Base-by-base conservation (phyloP, 768 basidiomycete species). In the Psilocybe azurescens region DNA sequence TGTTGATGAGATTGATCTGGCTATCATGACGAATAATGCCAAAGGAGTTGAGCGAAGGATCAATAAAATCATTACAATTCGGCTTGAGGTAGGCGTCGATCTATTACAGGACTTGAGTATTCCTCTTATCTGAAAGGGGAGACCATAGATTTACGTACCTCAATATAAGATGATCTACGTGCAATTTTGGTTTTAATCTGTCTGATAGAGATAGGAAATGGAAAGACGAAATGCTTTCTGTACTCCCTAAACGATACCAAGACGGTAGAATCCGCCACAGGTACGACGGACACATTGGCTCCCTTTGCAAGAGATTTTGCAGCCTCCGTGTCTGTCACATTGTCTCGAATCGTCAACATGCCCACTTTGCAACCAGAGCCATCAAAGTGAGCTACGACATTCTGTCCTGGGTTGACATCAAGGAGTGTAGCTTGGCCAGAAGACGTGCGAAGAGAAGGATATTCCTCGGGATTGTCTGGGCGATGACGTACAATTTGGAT, bases 81-180 rank as follows among this genome's bases (percentile, higher is more conserved):
- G 58, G 47, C 56, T 69, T 60, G 49, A 72, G 39, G 7, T 61
- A 77, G 46, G 69, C 69, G 14, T 72, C 72, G 30, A 76, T 59
- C 73, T 75, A 44, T 8, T 1, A 14, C 56, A 28, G 60, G 59
- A 51, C 7, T 36, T 63, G 36, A 28, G 70, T 67, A 65, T 57
- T 62, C 63, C 36, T 68, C 52, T 59, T 65, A 5, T 59, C 60
- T 1, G 63, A 24, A n/a, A 68, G 68, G 68, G 1, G 68, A 62
- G 10, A 5, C 2, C 2, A 69, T 56, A 41, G 14, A 10, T 2
- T 24, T 11, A 74, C 73, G 73, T 69, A 78, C 76, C 69, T 81
- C 78, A 3, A 87, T 72, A 59, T 83, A 88, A 32, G 69, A 76
- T 1, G 85, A 88, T 64, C 83, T 85, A 46, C 86, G 77, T 9